Evolutionary conservation across 1,284 basidiomycete species (phyloP), one percentile per base, ranked within the genome.

Genomic region (Ustilago trichophora): DNA sequence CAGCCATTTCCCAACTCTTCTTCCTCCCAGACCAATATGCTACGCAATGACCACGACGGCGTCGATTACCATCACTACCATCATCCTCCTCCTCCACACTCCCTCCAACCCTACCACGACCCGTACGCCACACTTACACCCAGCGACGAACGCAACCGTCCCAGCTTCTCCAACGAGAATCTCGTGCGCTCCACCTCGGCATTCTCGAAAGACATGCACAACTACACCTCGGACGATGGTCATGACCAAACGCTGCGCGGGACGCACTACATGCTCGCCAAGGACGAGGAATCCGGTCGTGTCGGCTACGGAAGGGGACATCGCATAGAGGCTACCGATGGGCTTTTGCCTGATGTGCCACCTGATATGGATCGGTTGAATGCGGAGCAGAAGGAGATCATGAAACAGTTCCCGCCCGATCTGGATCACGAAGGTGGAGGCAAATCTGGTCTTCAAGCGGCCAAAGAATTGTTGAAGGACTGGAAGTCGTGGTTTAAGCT

Each of bases 341-440:
- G 73, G 18, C 26, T 76, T 55, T 37, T 56, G 45, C 50, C 72
- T 44, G 59, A 70, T 25, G 18, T 58, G 48, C 32, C 58, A 31
- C 38, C 60, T 46, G 70, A 68, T 10, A 26, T 56, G 48, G 66
- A 62, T 1, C 49, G 60, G 8, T 37, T 79, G 25, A 78, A 60
- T 24, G 32, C 57, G 2, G 64, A 65, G 22, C 77, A 79, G 52
- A 44, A 46, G 12, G 46, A 70, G 49, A 76, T 79, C 38, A 62
- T 71, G 25, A 62, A 72, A 22, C 56, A 65, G 31, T 79, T 78
- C 44, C 76, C 77, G 4, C 49, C 66, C 19, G 77, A 78, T 22
- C 63, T 79, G 16, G 77, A 79, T 43, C 63, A 73, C n/a, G 65
- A 60, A 10, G 47, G 46, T 9, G 64, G 69, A 2, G 63, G 63